phyloP scores from a whole-genome alignment of 2,329 filamentous ascomycete species.

The Trichophyton benhamiae region DNA sequence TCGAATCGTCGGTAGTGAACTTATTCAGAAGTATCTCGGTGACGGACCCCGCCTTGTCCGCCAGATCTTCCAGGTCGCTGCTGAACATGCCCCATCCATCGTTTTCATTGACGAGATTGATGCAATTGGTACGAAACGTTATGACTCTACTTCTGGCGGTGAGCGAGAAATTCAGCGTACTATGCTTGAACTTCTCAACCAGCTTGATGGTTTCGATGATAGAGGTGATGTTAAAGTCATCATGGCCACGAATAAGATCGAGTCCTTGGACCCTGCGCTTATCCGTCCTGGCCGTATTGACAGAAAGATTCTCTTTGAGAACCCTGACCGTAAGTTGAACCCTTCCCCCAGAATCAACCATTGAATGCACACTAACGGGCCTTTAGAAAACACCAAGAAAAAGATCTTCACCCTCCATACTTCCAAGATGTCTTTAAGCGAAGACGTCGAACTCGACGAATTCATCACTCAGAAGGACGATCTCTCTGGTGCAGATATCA shows the following conservation, averaged over 20 bases:
- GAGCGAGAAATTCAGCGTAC: slow-evolving; percentile 96
- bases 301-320: slow-evolving; percentile 80
- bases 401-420: slow-evolving; percentile 99
- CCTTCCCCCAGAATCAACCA: background rate
- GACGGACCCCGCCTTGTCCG: slow-evolving; percentile 89
- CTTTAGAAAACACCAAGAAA: slow-evolving; percentile 67
- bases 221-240: slow-evolving; percentile 98
- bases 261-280: slow-evolving; percentile 86
- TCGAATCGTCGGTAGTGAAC: slow-evolving; percentile 88
- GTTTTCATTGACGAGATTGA: slow-evolving; percentile 99
- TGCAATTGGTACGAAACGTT: slow-evolving; percentile 96
- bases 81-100: slow-evolving; percentile 90
- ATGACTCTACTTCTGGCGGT: slow-evolving; percentile 92
- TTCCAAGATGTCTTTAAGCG: slow-evolving; percentile 92
- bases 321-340: slow-evolving; percentile 49
- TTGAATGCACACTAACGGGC: slow-evolving; percentile 16
- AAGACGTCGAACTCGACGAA: slow-evolving; percentile 96
- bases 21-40: slow-evolving; percentile 98
- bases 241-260: slow-evolving; percentile 99
- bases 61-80: slow-evolving; percentile 81
- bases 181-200: slow-evolving; percentile 96
- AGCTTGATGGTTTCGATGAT: slow-evolving; percentile 97
- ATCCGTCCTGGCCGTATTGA: slow-evolving; percentile 97
- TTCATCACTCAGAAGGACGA: slow-evolving; percentile 99
- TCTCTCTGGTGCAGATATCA: slow-evolving; percentile 91